These are phyloP conservation scores for Ceratobasidium sp. DNA, from an alignment of 1,284 basidiomycete genomes.

Conservation along the genomic window DNA sequence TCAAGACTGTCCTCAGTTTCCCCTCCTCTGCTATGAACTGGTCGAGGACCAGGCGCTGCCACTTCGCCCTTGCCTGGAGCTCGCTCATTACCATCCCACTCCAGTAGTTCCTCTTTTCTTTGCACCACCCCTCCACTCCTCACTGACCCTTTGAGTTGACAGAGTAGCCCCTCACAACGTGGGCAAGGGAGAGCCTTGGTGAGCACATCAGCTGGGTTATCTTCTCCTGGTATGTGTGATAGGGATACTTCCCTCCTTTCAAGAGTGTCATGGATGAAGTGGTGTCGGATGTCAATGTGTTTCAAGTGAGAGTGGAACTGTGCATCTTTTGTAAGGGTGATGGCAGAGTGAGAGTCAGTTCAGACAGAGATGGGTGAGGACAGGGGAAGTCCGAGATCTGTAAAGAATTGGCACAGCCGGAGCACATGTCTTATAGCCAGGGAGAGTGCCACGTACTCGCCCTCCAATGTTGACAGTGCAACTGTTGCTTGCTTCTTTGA, in stretches of 20 bases:
- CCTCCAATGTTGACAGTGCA: conserved; percentile 53
- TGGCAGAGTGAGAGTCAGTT: conserved; percentile 46
- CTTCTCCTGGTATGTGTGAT: conserved; percentile 53
- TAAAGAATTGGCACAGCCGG: conserved; percentile 51
- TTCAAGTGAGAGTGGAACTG: conserved; percentile 54
- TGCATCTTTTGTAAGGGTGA: no score
- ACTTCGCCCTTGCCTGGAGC: no score
- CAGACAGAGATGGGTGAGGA: conserved; percentile 47
- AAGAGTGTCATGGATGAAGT: conserved; percentile 58
- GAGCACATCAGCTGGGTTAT: conserved; percentile 58
- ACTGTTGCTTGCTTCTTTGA: conserved; percentile 52
- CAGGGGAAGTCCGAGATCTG: conserved; percentile 49
- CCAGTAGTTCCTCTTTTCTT: no score
- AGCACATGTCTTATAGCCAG: conserved; percentile 52
- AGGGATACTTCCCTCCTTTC: conserved; percentile 50
- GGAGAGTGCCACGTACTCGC: conserved; percentile 54
- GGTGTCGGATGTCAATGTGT: conserved; percentile 59
- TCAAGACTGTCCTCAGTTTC: no score
- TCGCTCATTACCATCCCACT: no score
- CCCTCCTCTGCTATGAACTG: no score
- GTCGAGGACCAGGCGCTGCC: no score
- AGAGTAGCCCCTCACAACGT: no score
- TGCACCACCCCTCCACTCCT: no score
- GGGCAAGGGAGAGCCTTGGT: conserved; percentile 56
- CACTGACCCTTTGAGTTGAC: no score